phyloP scores from a whole-genome alignment of 768 basidiomycete genomes.

The Strobilomyces confusus region DNA sequence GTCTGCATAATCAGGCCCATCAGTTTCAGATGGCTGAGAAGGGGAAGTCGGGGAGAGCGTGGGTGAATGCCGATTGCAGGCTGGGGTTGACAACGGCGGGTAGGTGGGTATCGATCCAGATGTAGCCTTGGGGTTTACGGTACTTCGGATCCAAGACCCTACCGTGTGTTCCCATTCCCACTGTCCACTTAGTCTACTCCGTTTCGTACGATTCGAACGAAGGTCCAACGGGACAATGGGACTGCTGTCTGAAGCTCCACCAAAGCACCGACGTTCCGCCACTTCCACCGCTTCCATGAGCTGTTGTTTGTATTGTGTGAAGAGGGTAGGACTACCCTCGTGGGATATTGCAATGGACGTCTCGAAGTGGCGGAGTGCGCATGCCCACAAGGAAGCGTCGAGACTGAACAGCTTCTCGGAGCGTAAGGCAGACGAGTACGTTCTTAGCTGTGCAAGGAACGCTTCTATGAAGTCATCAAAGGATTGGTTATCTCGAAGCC shows the following conservation, averaged over 20 bases:
- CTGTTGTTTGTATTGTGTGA: slow-evolving; percentile 35
- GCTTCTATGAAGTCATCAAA: slow-evolving; percentile 15
- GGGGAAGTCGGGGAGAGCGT: slow-evolving; percentile 11
- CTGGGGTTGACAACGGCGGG: neutral
- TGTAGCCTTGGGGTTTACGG: neutral
- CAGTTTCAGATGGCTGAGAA: slow-evolving; percentile 10
- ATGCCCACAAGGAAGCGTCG: slow-evolving; percentile 52
- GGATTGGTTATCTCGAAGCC: slow-evolving; percentile 5
- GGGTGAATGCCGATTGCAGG: neutral
- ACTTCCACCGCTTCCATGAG: slow-evolving; percentile 46
- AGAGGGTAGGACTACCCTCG: slow-evolving; percentile 19
- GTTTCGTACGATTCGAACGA: slow-evolving; percentile 1
- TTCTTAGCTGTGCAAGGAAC: slow-evolving; percentile 24
- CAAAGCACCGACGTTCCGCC: slow-evolving; percentile 49
- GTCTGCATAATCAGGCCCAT: slow-evolving; percentile 24
- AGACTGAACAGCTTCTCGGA: slow-evolving; percentile 35
- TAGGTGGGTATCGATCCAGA: neutral
- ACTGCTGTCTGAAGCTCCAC: slow-evolving; percentile 16
- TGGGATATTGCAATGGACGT: slow-evolving; percentile 22
- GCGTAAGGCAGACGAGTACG: slow-evolving; percentile 30
- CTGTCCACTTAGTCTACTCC: slow-evolving; percentile 23
- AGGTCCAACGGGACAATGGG: slow-evolving; percentile 13
- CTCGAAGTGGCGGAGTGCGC: slow-evolving; percentile 47
- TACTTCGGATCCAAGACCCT: slow-evolving; percentile 41
- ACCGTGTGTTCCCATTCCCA: slow-evolving; percentile 51